Conservation (phyloP, 2,329 filamentous ascomycete genomes). For the Aureobasidium vineae region DNA sequence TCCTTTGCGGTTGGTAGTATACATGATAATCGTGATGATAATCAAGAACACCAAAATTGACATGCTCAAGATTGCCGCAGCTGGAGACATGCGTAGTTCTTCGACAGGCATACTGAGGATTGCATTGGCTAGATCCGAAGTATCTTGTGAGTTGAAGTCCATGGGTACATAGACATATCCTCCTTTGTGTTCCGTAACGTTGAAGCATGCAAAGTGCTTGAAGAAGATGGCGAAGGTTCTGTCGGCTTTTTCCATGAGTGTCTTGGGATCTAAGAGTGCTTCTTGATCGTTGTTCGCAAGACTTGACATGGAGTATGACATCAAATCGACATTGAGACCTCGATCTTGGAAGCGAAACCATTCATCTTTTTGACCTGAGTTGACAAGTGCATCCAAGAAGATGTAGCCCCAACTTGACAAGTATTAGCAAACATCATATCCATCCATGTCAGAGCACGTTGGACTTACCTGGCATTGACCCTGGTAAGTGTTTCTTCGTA, state of each 20-base stretch:
- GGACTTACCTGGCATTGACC: not conserved
- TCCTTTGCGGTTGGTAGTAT: not conserved
- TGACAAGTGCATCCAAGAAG: not conserved
- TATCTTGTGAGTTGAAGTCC: too few relatives aligned
- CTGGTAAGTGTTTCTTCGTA: not conserved
- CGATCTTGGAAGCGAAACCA: not conserved
- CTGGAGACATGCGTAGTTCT: not conserved
- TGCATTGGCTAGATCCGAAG: not conserved
- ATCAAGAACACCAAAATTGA: constrained; percentile 1
- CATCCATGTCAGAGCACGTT: not conserved
- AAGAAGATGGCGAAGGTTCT: constrained; percentile 2
- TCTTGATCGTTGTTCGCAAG: not conserved
- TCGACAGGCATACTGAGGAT: not conserved
- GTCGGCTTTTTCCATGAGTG: not conserved
- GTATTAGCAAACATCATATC: not conserved
- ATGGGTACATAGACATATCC: not conserved
- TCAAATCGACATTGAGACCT: constrained; percentile 7
- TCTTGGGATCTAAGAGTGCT: not conserved
- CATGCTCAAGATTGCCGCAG: not conserved
- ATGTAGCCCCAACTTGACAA: not conserved
- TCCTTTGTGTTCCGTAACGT: not conserved
- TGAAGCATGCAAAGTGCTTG: constrained; percentile 1
- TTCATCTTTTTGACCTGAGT: not conserved
- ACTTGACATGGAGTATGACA: constrained; percentile 5
- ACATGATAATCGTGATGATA: not conserved